phyloP scores from a whole-genome alignment of 495 filamentous ascomycete genomes.

The Penicillium coprophilum region DNA sequence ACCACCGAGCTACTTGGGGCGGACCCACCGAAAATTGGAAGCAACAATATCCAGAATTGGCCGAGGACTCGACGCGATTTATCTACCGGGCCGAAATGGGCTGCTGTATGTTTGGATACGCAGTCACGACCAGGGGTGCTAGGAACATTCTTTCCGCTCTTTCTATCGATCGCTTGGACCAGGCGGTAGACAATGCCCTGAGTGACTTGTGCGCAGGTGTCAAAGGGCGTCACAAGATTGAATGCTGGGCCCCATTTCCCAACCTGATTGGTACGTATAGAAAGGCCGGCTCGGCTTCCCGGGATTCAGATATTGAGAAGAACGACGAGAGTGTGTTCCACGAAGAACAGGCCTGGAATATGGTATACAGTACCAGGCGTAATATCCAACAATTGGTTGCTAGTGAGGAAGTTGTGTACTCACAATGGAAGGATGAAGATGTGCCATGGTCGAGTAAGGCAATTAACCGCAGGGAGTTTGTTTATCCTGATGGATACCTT shows the following conservation, averaged over 20 bases:
- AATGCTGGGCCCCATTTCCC: conserved; percentile 32
- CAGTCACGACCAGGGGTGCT: conserved; percentile 53
- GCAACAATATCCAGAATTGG: conserved; percentile 16
- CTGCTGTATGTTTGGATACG: conserved; percentile 45
- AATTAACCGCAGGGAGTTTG: conserved; percentile 22
- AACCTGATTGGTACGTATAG: conserved; percentile 31
- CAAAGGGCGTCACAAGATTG: conserved; percentile 22
- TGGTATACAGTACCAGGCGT: conserved; percentile 31
- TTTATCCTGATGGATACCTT: conserved; percentile 28
- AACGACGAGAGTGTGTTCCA: conserved; percentile 15
- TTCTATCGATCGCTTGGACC: conserved; percentile 26
- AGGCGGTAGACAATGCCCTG: conserved; percentile 29
- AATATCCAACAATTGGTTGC: conserved; percentile 31
- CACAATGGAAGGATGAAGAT: conserved; percentile 25
- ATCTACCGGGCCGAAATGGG: conserved; percentile 28
- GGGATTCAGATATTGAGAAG: conserved; percentile 29
- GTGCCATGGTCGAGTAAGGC: conserved; percentile 25
- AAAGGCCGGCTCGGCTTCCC: conserved; percentile 18
- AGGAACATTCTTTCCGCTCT: conserved; percentile 48
- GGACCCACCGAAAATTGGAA: conserved; percentile 26
- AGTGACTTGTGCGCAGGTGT: conserved; percentile 28
- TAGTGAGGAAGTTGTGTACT: conserved; percentile 23
- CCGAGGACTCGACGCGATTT: conserved; percentile 33
- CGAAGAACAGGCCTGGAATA: conserved; percentile 22
- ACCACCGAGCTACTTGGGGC: conserved; percentile 19